Evolutionary conservation across 345 rosid genomes (phyloP).

Genomic region (Gossypium arboreum): DNA sequence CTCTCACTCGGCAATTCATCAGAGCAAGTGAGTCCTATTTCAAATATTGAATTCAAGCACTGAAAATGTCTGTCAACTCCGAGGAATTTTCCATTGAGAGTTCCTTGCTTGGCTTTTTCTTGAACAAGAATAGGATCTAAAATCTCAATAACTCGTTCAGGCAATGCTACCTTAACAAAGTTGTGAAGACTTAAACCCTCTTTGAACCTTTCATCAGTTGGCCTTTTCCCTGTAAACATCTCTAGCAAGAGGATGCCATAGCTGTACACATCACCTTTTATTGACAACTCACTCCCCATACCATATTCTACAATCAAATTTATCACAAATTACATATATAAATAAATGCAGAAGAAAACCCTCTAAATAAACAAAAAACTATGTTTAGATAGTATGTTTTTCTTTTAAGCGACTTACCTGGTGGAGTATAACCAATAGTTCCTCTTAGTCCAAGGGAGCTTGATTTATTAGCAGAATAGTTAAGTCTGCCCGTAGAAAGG

Average conservation of each 20-base stretch:
- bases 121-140: background rate
- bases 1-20: background rate
- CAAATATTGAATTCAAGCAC: background rate
- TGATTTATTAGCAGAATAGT: background rate
- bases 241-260: background rate
- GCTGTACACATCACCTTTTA: background rate
- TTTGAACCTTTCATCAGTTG: background rate
- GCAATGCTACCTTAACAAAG: background rate
- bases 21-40: background rate
- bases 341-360: background rate
- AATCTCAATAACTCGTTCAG: background rate
- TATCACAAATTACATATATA: background rate
- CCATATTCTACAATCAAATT: background rate
- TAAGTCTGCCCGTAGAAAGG: background rate
- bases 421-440: conserved; percentile 27
- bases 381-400: background rate
- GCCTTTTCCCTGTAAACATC: background rate
- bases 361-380: background rate
- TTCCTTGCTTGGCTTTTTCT: background rate
- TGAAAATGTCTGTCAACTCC: background rate
- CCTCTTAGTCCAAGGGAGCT: conserved; percentile 17
- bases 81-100: background rate
- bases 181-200: background rate
- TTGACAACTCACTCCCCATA: background rate
- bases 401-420: conserved; percentile 14